A percentile compares a stretch with the other conserved stretches of the same genome.
phyloP scores from a whole-genome alignment of 768 basidiomycete species.

The Podaxis rugospora region DNA sequence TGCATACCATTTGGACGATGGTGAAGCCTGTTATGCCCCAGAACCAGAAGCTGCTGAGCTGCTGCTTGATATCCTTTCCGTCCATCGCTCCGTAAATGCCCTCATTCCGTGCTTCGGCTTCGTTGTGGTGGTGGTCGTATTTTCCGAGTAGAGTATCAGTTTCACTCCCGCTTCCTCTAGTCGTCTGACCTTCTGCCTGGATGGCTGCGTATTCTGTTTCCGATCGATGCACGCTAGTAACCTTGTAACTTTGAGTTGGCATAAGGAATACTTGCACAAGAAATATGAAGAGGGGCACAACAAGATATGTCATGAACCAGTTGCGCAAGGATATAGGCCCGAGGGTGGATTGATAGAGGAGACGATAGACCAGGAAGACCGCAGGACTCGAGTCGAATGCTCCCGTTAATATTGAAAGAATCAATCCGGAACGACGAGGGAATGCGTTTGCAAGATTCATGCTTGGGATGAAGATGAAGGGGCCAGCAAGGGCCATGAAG shows the following conservation, averaged over 20 bases:
- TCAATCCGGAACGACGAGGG: conserved; percentile 1
- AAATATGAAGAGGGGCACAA: neutral
- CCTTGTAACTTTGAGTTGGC: neutral
- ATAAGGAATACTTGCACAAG: neutral
- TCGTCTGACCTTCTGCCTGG: neutral
- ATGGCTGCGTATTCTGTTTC: neutral
- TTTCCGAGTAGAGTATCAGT: neutral
- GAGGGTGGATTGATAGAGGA: neutral
- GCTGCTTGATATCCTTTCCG: neutral
- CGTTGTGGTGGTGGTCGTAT: neutral
- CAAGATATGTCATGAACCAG: neutral
- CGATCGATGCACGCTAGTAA: neutral
- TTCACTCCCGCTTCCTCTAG: neutral
- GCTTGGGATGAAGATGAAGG: conserved; percentile 6
- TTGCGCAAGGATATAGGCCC: conserved; percentile 2
- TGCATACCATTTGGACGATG: neutral
- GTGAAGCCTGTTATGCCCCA: conserved; percentile 2
- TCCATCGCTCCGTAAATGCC: conserved; percentile 4
- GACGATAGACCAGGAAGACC: conserved; percentile 3
- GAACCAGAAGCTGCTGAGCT: conserved; percentile 3
- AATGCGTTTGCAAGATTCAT: conserved; percentile 2
- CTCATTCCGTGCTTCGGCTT: neutral
- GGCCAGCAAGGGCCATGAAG: conserved; percentile 1
- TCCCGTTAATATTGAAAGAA: neutral
- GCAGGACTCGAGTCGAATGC: conserved; percentile 7